These are phyloP conservation scores for Clarireedia sp. DNA, from an alignment of 2,329 filamentous ascomycete species.

Conservation along the genomic window DNA sequence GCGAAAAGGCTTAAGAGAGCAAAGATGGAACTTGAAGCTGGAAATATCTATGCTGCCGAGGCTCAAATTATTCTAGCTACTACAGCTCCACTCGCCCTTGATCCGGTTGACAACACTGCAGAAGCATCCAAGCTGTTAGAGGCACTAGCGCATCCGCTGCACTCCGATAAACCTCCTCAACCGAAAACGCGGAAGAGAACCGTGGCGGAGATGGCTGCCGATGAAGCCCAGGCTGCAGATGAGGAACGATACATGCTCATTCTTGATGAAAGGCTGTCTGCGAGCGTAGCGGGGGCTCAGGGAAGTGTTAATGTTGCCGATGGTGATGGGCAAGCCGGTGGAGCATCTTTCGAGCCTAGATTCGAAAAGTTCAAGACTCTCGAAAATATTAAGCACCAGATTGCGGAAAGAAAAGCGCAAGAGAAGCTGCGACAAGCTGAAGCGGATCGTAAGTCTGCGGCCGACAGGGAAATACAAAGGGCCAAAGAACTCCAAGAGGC, in stretches of 20 bases:
- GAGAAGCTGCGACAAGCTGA: constrained; percentile 59
- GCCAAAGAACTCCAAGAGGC: constrained; percentile 27
- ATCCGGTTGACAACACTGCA: constrained; percentile 61
- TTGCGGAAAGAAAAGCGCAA: constrained; percentile 67
- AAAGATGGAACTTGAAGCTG: constrained; percentile 68
- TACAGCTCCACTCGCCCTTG: constrained; percentile 66
- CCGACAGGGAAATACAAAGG: constrained; percentile 40
- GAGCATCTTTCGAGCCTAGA: constrained; percentile 69
- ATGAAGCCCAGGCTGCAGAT: constrained; percentile 84
- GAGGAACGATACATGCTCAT: constrained; percentile 89
- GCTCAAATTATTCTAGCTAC: constrained; percentile 67
- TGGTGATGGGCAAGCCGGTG: constrained; percentile 63
- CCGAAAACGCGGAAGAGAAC: constrained; percentile 90
- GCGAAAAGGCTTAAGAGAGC: constrained; percentile 62
- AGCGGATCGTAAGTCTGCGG: constrained; percentile 40
- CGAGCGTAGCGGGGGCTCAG: constrained; percentile 49
- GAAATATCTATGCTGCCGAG: constrained; percentile 67
- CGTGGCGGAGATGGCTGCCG: constrained; percentile 86
- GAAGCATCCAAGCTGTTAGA: constrained; percentile 68
- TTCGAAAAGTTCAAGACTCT: constrained; percentile 92
- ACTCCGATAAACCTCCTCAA: constrained; percentile 66
- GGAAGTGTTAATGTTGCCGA: constrained; percentile 52
- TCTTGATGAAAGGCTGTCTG: constrained; percentile 72
- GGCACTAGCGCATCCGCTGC: constrained; percentile 65
- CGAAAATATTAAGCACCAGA: constrained; percentile 71